Evolutionary conservation across 176 grass and related monocot species (phyloP).

Genomic region (Melocanna baccifera): DNA sequence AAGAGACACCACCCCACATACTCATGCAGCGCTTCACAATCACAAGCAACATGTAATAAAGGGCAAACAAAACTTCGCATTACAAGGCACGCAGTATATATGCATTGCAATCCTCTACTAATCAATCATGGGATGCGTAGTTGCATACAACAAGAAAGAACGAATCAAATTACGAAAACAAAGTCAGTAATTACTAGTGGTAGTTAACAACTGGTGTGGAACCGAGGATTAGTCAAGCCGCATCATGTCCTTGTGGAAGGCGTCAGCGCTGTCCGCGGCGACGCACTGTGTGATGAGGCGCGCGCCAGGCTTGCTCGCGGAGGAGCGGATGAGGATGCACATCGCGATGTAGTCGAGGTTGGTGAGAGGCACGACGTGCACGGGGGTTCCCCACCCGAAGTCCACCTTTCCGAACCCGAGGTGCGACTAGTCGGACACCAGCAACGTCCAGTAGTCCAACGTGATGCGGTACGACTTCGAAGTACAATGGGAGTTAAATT

Average conservation of each 20-base stretch:
- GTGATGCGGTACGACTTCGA: slow-evolving; percentile 81
- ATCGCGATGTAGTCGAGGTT: slow-evolving; percentile 93
- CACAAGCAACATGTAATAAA: neutral
- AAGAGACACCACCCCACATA: neutral
- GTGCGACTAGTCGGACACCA: slow-evolving; percentile 90
- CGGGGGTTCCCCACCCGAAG: slow-evolving; percentile 79
- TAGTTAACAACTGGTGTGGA: no score
- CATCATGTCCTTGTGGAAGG: slow-evolving; percentile 69
- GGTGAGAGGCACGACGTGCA: slow-evolving; percentile 84
- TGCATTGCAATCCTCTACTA: neutral
- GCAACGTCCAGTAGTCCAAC: slow-evolving; percentile 68
- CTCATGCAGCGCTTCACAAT: neutral
- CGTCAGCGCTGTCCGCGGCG: slow-evolving; percentile 40
- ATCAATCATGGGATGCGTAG: neutral
- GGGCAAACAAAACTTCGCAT: slow-evolving; percentile 30
- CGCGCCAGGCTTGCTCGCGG: slow-evolving; percentile 71
- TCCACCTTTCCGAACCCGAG: slow-evolving; percentile 86
- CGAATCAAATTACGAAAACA: slow-evolving; percentile 2
- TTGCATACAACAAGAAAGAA: neutral
- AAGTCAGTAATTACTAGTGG: neutral
- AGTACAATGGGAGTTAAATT: no score
- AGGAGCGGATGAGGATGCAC: slow-evolving; percentile 77
- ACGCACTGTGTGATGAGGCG: slow-evolving; percentile 93
- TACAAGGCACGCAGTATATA: neutral
- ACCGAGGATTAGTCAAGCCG: slow-evolving; percentile 59